phyloP scores from a whole-genome alignment of 805 yeast genomes.

The Candida bentonensis region DNA sequence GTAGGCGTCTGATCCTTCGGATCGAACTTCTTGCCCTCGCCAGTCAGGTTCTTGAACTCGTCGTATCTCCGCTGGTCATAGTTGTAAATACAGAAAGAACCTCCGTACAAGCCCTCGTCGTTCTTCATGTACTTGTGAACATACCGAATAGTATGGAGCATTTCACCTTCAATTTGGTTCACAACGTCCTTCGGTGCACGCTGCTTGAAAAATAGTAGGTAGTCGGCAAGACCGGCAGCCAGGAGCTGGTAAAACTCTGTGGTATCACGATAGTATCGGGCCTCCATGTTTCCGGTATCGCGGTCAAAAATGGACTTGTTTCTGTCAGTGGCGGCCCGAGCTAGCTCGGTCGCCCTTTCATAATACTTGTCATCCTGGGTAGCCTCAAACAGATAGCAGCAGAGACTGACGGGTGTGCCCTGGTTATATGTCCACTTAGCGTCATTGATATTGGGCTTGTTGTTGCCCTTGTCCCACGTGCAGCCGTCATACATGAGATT shows the following conservation, averaged over 20 bases:
- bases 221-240: conserved; percentile 57
- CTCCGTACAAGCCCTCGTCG: conserved; percentile 43
- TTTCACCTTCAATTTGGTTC: conserved; percentile 25
- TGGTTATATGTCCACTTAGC: conserved; percentile 56
- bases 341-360: conserved; percentile 22
- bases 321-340: conserved; percentile 45
- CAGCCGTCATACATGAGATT: conserved; percentile 49
- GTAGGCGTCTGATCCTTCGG: conserved; percentile 33
- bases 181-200: conserved; percentile 23
- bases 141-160: conserved; percentile 40
- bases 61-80: conserved; percentile 38
- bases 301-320: conserved; percentile 47
- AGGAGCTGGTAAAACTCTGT: conserved; percentile 50
- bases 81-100: conserved; percentile 42
- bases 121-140: conserved; percentile 39
- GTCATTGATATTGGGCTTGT: conserved; percentile 25
- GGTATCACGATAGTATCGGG: conserved; percentile 51
- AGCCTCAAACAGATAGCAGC: conserved; percentile 32
- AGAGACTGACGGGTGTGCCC: conserved; percentile 49
- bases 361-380: conserved; percentile 41
- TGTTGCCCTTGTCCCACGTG: conserved; percentile 26
- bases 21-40: conserved; percentile 36
- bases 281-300: conserved; percentile 36
- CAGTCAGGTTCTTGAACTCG: conserved; percentile 38
- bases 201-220: conserved; percentile 34